A percentile compares a stretch with the other conserved stretches of the same genome.
phyloP scores from a whole-genome alignment of 768 basidiomycete genomes.

The Dictyophora rubrovolvata region DNA sequence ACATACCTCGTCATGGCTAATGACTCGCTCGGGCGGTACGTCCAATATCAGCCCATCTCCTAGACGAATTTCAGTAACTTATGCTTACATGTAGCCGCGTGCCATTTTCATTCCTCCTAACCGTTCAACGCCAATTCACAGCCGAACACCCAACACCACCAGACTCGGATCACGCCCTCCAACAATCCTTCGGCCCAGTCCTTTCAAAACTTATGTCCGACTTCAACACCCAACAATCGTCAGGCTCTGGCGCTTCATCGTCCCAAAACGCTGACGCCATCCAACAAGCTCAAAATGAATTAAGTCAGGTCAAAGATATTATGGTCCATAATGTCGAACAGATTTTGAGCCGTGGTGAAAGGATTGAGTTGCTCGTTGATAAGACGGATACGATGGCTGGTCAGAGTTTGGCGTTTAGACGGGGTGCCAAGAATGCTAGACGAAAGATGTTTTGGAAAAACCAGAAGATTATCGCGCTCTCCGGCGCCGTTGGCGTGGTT shows the following conservation, averaged over 20 bases:
- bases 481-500: constrained; percentile 62
- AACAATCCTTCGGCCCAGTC: constrained; percentile 59
- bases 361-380: constrained; percentile 91
- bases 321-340: constrained; percentile 99
- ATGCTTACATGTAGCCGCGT: constrained; percentile 47
- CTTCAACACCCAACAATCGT: constrained; percentile 64
- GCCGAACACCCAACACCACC: constrained; percentile 35
- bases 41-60: background rate
- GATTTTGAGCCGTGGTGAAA: constrained; percentile 86
- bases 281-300: constrained; percentile 78
- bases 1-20: constrained; percentile 92
- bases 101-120: constrained; percentile 88
- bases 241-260: constrained; percentile 41
- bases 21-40: constrained; percentile 80
- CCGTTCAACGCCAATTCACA: constrained; percentile 70
- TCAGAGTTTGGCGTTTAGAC: constrained; percentile 86
- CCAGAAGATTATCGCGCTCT: constrained; percentile 55
- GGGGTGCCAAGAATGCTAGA: constrained; percentile 76
- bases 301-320: constrained; percentile 87
- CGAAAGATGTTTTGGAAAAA: constrained; percentile 90
- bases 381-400: constrained; percentile 94
- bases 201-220: constrained; percentile 72
- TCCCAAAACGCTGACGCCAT: constrained; percentile 54
- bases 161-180: constrained; percentile 43
- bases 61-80: background rate